Evolutionary conservation across 2,329 filamentous ascomycete species (phyloP).

Genomic region (Beauveria sp.): DNA sequence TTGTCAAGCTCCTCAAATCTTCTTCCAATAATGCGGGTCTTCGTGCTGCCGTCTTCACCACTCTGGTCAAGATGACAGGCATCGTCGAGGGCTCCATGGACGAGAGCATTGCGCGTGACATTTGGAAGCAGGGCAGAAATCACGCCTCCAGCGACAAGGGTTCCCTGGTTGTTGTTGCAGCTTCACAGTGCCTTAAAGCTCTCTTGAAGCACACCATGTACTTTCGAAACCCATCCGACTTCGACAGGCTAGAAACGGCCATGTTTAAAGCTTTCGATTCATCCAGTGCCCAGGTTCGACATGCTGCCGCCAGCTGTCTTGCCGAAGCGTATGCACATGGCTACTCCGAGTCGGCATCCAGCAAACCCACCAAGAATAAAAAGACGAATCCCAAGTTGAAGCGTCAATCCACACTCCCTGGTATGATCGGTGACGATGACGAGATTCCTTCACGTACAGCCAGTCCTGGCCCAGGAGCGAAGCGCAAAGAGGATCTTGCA

Average conservation of each 20-base stretch:
- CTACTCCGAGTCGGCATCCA: constrained; percentile 45
- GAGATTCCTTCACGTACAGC: constrained; percentile 59
- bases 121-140: constrained; percentile 85
- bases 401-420: constrained; percentile 49
- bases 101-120: constrained; percentile 75
- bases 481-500: constrained; percentile 63
- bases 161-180: constrained; percentile 66
- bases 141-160: constrained; percentile 75
- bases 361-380: constrained; percentile 56
- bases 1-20: constrained; percentile 73
- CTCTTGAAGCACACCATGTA: constrained; percentile 66
- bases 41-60: constrained; percentile 67
- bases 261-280: constrained; percentile 86
- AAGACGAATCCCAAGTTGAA: constrained; percentile 58
- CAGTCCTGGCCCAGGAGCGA: constrained; percentile 61
- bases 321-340: constrained; percentile 76
- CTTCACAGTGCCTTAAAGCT: constrained; percentile 70
- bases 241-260: constrained; percentile 75
- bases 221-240: constrained; percentile 84
- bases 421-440: constrained; percentile 62
- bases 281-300: constrained; percentile 63
- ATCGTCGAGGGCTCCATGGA: constrained; percentile 75
- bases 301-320: constrained; percentile 79
- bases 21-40: constrained; percentile 75
- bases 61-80: constrained; percentile 65